Base-by-base conservation (phyloP, 345 rosid species). In the Combretum micranthum region DNA sequence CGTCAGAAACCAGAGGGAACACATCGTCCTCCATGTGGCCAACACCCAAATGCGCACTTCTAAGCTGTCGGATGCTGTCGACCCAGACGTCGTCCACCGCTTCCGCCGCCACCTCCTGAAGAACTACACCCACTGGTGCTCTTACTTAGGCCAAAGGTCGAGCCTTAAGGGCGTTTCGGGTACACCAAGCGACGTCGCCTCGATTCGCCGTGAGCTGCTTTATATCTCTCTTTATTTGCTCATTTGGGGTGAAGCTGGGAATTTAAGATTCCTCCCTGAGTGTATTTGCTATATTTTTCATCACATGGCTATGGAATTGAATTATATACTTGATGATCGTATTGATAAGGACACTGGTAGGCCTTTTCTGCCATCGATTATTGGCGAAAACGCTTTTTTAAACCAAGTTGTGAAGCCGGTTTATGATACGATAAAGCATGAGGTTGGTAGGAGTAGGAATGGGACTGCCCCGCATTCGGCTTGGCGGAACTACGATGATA, bases 401-500 rank as follows among this genome's bases (percentile, higher is more conserved):
- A 72, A 72, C 64, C 46, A 21, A 12, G 71, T 87, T 10, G 86
- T 91, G 4, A 83, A 70, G 70, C 96, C 96, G 2, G 68, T 91
- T 52, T 91, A 87, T 64, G 49, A 64, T 6, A 87, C 96, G 0
- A 66, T 87, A 3, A 43, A 66, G 71, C 59, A 55, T 25, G 98
- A 91, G 72, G 76, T 80, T 23, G 77, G 77, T 42, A 73, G 67
- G 52, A 85, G 98, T 55, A 67, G 73, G 62, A 78, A 91, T 49
- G 98, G 96, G 42, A 85, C 79, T 0, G 73, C 69, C 44, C 85
- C 92, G 17, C 98, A 88, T 69, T 79, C 92, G 2, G 83, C 83
- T 5, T 91, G 98, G 98, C 72, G 98, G 74, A 91, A 91, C 62
- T 91, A 91, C 48, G 98, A 91, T 60, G 96, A 91, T 69, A 64